phyloP scores from a whole-genome alignment of 225 moss, liverwort and hornwort species.

The Pseudoscleropodium purum region DNA sequence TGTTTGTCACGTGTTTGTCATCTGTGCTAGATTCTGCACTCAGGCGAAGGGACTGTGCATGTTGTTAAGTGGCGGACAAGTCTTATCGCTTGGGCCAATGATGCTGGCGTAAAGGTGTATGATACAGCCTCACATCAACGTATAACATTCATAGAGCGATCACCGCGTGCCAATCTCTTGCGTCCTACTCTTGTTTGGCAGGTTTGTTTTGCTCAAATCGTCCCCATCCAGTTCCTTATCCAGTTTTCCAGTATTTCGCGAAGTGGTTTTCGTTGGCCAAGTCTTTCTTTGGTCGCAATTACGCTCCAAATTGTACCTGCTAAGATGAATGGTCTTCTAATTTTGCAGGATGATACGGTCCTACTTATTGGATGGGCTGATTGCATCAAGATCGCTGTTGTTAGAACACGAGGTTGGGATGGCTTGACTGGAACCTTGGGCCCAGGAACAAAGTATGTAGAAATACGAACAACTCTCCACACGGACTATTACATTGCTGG shows the following conservation, averaged over 20 bases:
- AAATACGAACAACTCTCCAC: conserved; percentile 59
- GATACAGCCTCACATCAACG: conserved; percentile 92
- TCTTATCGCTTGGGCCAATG: conserved; percentile 98
- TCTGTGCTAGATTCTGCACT: conserved; percentile 71
- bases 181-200: conserved; percentile 93
- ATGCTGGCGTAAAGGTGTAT: conserved; percentile 84
- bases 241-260: background rate
- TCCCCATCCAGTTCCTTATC: background rate
- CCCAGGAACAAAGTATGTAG: conserved; percentile 75
- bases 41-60: conserved; percentile 92
- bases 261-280: conserved; percentile 4
- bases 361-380: conserved; percentile 93
- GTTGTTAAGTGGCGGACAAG: conserved; percentile 91
- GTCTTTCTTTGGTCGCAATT: background rate
- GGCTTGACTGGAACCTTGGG: conserved; percentile 59
- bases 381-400: conserved; percentile 85
- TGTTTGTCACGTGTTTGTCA: background rate
- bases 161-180: conserved; percentile 68
- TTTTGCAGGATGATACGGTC: conserved; percentile 69
- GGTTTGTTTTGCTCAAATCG: conserved; percentile 29
- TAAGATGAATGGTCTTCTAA: background rate
- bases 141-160: conserved; percentile 79
- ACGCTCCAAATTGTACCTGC: background rate
- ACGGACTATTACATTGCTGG: conserved; percentile 79
- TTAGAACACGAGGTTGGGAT: conserved; percentile 63